Percentiles rank a stretch among this genome's conserved stretches.
phyloP scores from a whole-genome alignment of 371 early-diverging fungal species.

The Mucor lusitanicus region DNA sequence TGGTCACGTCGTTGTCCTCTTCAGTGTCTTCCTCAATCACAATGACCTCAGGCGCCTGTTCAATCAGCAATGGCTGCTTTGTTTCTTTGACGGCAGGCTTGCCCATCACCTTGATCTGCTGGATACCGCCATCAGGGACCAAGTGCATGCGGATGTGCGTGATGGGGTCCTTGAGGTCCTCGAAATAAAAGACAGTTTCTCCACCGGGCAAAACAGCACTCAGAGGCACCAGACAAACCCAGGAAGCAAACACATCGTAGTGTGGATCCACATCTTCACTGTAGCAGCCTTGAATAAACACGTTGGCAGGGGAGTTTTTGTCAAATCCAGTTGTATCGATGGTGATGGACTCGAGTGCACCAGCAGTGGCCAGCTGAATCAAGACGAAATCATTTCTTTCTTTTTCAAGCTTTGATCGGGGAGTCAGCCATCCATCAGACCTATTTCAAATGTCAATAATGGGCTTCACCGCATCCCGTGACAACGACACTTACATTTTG shows the following conservation, averaged over 20 bases:
- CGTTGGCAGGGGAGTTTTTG: slow-evolving; percentile 18
- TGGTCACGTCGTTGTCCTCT: neutral
- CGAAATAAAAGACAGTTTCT: neutral
- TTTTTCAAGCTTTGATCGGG: slow-evolving; percentile 49
- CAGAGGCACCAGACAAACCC: slow-evolving; percentile 16
- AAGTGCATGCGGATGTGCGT: slow-evolving; percentile 29
- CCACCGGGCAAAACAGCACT: neutral
- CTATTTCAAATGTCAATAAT: slow-evolving; percentile 18
- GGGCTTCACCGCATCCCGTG: too few relatives aligned
- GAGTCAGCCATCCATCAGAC: slow-evolving; percentile 75
- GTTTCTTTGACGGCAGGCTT: neutral
- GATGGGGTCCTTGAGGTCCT: neutral
- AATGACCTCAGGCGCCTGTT: neutral
- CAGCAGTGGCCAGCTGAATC: slow-evolving; percentile 67
- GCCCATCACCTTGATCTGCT: slow-evolving; percentile 22
- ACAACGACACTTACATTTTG: slow-evolving; percentile 23
- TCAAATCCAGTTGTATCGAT: slow-evolving; percentile 76
- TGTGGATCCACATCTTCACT: slow-evolving; percentile 24
- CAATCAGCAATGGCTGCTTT: neutral
- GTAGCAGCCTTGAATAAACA: slow-evolving; percentile 32
- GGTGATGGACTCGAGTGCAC: slow-evolving; percentile 61
- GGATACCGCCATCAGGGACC: slow-evolving; percentile 39
- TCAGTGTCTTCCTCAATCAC: neutral
- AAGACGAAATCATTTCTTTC: slow-evolving; percentile 70
- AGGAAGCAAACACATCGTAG: slow-evolving; percentile 10